Evolutionary conservation across 2,329 filamentous ascomycete genomes (phyloP).

Genomic region (Cordyceps militaris): DNA sequence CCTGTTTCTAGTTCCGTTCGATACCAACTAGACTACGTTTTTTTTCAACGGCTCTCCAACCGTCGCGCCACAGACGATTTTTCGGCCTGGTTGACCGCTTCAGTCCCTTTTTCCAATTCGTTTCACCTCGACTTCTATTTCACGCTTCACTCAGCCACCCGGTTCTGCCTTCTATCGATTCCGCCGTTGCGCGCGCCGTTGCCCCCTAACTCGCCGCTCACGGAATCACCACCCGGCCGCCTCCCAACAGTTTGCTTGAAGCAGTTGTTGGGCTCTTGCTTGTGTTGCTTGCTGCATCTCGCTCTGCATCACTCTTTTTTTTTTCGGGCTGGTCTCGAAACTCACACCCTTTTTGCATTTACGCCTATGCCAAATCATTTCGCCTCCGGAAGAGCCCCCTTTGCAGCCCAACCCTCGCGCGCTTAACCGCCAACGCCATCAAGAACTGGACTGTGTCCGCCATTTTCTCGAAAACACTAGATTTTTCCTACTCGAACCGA

Average conservation of each 20-base stretch:
- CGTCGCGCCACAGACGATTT: neutral
- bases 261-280: slow-evolving; percentile 33
- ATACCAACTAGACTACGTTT: slow-evolving; percentile 3
- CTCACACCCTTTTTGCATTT: slow-evolving; percentile 17
- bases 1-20: slow-evolving; percentile 11
- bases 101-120: neutral
- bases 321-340: slow-evolving; percentile 44
- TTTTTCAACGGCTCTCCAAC: neutral
- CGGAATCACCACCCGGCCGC: slow-evolving; percentile 24
- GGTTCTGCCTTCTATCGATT: slow-evolving; percentile 12
- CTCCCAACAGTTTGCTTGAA: slow-evolving; percentile 37
- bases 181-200: slow-evolving; percentile 27
- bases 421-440: slow-evolving; percentile 15
- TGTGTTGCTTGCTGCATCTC: slow-evolving; percentile 23
- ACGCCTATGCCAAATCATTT: slow-evolving; percentile 18
- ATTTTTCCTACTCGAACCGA: neutral
- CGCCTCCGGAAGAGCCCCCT: slow-evolving; percentile 29
- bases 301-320: slow-evolving; percentile 16
- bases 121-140: neutral
- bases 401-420: slow-evolving; percentile 13
- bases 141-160: slow-evolving; percentile 11
- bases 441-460: slow-evolving; percentile 14
- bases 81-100: neutral
- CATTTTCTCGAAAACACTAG: neutral
- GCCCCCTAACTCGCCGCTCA: slow-evolving; percentile 29